These are phyloP conservation scores for Lomentospora prolificans DNA, from an alignment of 2,329 filamentous ascomycete species.

Conservation along the genomic window DNA sequence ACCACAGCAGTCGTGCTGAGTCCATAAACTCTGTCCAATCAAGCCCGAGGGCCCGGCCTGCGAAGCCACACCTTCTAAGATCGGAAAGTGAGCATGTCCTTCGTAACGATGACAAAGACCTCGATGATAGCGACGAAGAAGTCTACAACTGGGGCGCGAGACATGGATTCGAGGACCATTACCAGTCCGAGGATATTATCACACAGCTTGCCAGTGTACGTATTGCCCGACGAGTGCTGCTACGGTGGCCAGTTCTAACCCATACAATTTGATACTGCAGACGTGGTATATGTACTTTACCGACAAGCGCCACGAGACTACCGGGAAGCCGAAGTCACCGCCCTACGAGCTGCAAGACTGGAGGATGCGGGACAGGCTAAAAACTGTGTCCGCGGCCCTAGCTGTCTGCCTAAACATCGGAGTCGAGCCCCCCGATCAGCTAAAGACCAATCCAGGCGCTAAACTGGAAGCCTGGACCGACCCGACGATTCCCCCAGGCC, in stretches of 20 bases:
- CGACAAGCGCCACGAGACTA: slow-evolving; percentile 93
- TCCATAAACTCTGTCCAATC: slow-evolving; percentile 1
- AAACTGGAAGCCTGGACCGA: slow-evolving; percentile 97
- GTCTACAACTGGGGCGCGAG: slow-evolving; percentile 50
- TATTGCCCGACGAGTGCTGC: slow-evolving; percentile 17
- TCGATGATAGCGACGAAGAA: slow-evolving; percentile 34
- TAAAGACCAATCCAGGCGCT: slow-evolving; percentile 88
- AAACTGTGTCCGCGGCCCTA: slow-evolving; percentile 91
- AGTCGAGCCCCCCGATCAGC: slow-evolving; percentile 91
- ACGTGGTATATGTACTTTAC: slow-evolving; percentile 99
- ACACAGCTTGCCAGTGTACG: slow-evolving; percentile 71
- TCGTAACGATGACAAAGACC: slow-evolving; percentile 28
- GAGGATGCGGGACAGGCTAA: slow-evolving; percentile 92
- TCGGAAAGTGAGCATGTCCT: slow-evolving; percentile 47
- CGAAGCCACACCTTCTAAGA: slow-evolving; percentile 42
- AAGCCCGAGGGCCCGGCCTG: slow-evolving; percentile 19
- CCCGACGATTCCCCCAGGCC: slow-evolving; percentile 67
- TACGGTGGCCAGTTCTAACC: not conserved
- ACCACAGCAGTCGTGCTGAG: slow-evolving; percentile 22
- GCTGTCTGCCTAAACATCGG: slow-evolving; percentile 95
- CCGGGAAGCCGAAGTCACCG: slow-evolving; percentile 69
- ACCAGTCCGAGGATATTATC: slow-evolving; percentile 83
- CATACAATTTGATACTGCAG: slow-evolving; percentile 33
- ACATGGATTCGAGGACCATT: slow-evolving; percentile 88
- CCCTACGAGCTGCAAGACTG: slow-evolving; percentile 71